Evolutionary conservation across 805 yeast species (phyloP), one percentile per base, ranked within the genome.

Genomic region (Candida parachauliodes): DNA sequence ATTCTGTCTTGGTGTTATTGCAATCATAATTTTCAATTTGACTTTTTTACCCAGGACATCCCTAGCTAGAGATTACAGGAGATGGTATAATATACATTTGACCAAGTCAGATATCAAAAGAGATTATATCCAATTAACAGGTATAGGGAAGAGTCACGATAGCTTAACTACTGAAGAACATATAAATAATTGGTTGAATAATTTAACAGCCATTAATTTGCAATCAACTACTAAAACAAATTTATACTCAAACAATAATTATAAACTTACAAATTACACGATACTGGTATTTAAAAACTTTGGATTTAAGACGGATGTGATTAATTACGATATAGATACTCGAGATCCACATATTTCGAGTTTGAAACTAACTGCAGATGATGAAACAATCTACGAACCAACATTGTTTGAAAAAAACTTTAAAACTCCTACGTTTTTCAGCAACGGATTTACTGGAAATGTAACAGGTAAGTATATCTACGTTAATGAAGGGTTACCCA

Each of bases 21-120:
- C 79, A 32, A 59, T 79, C 24, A 51, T 77, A 11, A 65, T 74
- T 2, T 78, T 84, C 52, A 76, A 84, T 28, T 64, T 86, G 34
- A 76, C 82, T 0, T 88, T 88, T 54, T 65, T 88, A 11, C 96
- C 96, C 2, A 60, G 96, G 40, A 86, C 97, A 1, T 85, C 95
- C 2, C 63, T 87, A 14, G 77, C 83, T 34, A 65, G 95, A 46
- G 96, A 89, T 57, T 77, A 84, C 50, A 72, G 91, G 49, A 63
- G 96, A 34, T 57, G 86, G 46, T 86, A 87, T 58, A 79, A 81
- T 22, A 71, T 79, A 24, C 72, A 66, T 37, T 54, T 86, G 34
- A 81, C 95, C 2, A 72, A 70, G 39, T 72, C 78, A 8, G 96
- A 88, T 45, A 70, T 83, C 21, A 79, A 83, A 47, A 67, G 96